These are phyloP conservation scores for Mitragyna speciosa DNA, from an alignment of 257 asterid genomes.

Conservation along the genomic window DNA sequence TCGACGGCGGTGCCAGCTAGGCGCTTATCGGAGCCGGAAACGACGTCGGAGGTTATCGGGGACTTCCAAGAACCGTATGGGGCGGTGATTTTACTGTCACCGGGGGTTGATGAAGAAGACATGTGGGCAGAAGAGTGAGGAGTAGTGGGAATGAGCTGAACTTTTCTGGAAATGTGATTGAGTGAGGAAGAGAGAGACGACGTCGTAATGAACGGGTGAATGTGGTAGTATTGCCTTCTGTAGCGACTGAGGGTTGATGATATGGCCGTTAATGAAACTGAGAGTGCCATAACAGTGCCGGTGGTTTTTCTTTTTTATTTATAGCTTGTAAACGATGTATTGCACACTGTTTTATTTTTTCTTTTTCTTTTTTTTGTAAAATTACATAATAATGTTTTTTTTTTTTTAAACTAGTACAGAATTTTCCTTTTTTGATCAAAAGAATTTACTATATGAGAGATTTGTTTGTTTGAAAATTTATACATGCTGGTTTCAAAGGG, in stretches of 20 bases:
- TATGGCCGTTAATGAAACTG: constrained; percentile 20
- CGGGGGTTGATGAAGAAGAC: constrained; percentile 25
- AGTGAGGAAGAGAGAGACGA: constrained; percentile 4
- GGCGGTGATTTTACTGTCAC: constrained; percentile 38
- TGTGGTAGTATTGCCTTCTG: neutral
- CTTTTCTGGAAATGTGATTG: neutral
- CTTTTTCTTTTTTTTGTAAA: too few species aligned
- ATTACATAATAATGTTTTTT: too few species aligned
- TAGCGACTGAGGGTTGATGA: constrained; percentile 25
- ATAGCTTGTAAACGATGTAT: neutral
- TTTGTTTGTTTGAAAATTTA: too few species aligned
- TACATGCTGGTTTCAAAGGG: too few species aligned
- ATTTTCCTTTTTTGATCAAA: too few species aligned
- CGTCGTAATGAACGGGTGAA: neutral
- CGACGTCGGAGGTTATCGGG: constrained; percentile 81
- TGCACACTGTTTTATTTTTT: neutral
- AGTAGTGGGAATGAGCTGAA: neutral
- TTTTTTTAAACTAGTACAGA: too few species aligned
- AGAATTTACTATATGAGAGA: too few species aligned
- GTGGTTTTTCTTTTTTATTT: neutral
- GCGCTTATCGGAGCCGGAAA: constrained; percentile 65
- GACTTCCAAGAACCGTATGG: constrained; percentile 98
- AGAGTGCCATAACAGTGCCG: constrained; percentile 22
- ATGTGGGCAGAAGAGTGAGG: constrained; percentile 19
- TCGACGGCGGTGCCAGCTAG: constrained; percentile 74